phyloP scores from a whole-genome alignment of 768 basidiomycete genomes.

The Pholiota conissans region DNA sequence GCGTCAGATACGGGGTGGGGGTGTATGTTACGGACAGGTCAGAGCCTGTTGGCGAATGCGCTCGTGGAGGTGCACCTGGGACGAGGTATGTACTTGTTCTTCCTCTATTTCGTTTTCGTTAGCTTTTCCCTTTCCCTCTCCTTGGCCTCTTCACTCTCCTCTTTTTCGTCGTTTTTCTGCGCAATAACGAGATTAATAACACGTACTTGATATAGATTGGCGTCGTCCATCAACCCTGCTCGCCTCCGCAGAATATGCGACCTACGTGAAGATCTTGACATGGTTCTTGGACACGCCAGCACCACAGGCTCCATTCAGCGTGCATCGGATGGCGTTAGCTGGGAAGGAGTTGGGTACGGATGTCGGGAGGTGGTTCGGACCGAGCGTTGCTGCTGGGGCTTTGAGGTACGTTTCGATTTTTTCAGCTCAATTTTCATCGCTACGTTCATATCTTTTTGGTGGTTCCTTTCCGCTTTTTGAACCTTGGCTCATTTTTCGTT shows the following conservation, averaged over 20 bases:
- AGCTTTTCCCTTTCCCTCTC: background rate
- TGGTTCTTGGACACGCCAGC: conserved; percentile 96
- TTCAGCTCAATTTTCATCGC: too few relatives aligned
- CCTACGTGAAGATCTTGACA: conserved; percentile 86
- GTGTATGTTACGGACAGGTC: conserved; percentile 38
- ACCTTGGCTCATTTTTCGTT: background rate
- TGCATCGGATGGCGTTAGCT: conserved; percentile 94
- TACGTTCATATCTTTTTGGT: too few relatives aligned
- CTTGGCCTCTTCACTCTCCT: background rate
- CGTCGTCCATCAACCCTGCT: conserved; percentile 66
- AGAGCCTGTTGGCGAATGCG: conserved; percentile 36
- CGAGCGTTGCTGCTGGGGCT: conserved; percentile 95
- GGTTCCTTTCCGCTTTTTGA: too few relatives aligned
- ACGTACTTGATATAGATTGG: conserved; percentile 90
- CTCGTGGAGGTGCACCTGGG: conserved; percentile 65
- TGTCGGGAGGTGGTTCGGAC: conserved; percentile 98
- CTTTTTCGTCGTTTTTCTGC: background rate
- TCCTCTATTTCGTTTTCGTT: conserved; percentile 3
- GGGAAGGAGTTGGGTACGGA: conserved; percentile 95
- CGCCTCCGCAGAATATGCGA: conserved; percentile 68
- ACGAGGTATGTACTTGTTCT: conserved; percentile 34
- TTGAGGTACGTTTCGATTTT: conserved; percentile 87
- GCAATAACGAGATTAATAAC: too few relatives aligned
- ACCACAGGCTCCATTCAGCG: conserved; percentile 84
- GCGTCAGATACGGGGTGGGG: conserved; percentile 38